Evolutionary conservation across 179 eudicot species (phyloP).

Genomic region (Nepenthes alata): DNA sequence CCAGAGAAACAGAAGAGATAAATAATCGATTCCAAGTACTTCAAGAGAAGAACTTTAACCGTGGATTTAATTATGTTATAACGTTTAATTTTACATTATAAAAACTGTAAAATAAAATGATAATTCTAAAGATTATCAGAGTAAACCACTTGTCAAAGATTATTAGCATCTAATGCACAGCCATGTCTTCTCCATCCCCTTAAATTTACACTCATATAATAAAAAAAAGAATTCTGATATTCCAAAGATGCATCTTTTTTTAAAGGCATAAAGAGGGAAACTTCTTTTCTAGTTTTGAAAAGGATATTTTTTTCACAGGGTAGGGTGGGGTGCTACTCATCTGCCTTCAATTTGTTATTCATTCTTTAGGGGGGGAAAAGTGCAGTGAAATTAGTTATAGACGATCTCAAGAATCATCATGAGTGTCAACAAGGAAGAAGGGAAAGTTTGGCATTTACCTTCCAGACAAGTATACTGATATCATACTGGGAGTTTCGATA

Average conservation of each 20-base stretch:
- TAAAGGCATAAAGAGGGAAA: neutral
- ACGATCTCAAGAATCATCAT: neutral
- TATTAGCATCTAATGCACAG: neutral
- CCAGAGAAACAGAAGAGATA: too few relatives aligned
- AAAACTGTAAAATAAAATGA: too few relatives aligned
- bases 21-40: too few relatives aligned
- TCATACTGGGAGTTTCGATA: constrained; percentile 78
- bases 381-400: neutral
- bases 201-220: neutral
- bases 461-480: constrained; percentile 97
- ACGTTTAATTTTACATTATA: too few relatives aligned
- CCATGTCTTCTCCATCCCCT: neutral
- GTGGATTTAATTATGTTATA: too few relatives aligned
- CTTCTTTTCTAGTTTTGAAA: neutral
- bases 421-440: constrained; percentile 4
- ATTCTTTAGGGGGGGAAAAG: neutral
- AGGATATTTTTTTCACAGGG: too few relatives aligned
- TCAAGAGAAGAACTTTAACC: too few relatives aligned
- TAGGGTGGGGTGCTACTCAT: too few relatives aligned
- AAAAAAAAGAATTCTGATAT: neutral
- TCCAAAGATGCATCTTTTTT: neutral
- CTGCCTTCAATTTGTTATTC: too few relatives aligned
- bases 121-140: too few relatives aligned
- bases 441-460: constrained; percentile 47
- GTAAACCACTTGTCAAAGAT: constrained; percentile 5